Percentiles rank a stretch among this genome's conserved stretches.
Conservation (phyloP, 805 yeast species). For the Cyberlindnera euphorbiiphila region DNA sequence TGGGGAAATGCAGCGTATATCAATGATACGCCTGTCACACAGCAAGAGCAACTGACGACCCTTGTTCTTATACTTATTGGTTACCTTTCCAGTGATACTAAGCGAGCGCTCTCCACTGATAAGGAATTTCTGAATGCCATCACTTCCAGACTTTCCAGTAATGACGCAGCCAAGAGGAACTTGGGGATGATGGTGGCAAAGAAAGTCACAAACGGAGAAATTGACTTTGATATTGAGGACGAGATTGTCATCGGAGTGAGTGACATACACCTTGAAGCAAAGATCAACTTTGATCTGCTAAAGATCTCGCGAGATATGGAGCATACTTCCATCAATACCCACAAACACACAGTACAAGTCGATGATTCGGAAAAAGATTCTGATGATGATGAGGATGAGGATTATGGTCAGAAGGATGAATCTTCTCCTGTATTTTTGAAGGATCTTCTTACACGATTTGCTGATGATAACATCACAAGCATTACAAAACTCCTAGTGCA, state of each 20-base stretch:
- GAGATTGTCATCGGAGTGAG: conserved; percentile 5
- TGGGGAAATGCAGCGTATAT: conserved; percentile 39
- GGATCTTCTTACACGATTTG: conserved; percentile 59
- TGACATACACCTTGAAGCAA: conserved; percentile 1
- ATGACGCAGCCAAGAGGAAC: conserved; percentile 40
- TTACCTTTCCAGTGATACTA: conserved; percentile 22
- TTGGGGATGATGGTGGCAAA: conserved; percentile 61
- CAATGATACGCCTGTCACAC: conserved; percentile 35
- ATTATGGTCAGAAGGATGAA: conserved; percentile 29
- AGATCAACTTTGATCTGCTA: conserved; percentile 17
- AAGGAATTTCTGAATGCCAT: conserved; percentile 44
- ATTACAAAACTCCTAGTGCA: conserved; percentile 41
- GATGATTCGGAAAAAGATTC: conserved; percentile 31
- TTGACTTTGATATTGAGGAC: conserved; percentile 30
- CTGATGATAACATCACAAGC: conserved; percentile 39
- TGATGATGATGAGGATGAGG: conserved; percentile 33
- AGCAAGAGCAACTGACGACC: conserved; percentile 48
- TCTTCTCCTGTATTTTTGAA: conserved; percentile 68
- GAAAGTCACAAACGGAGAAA: conserved; percentile 30
- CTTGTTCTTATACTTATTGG: conserved; percentile 38
- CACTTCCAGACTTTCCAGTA: conserved; percentile 51
- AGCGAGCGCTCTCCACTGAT: conserved; percentile 33
- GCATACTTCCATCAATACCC: conserved; percentile 9
- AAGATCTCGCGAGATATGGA: conserved; percentile 13
- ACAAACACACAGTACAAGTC: conserved; percentile 9